Conservation (phyloP, 2,329 filamentous ascomycete species). For the Diaporthe sp. region DNA sequence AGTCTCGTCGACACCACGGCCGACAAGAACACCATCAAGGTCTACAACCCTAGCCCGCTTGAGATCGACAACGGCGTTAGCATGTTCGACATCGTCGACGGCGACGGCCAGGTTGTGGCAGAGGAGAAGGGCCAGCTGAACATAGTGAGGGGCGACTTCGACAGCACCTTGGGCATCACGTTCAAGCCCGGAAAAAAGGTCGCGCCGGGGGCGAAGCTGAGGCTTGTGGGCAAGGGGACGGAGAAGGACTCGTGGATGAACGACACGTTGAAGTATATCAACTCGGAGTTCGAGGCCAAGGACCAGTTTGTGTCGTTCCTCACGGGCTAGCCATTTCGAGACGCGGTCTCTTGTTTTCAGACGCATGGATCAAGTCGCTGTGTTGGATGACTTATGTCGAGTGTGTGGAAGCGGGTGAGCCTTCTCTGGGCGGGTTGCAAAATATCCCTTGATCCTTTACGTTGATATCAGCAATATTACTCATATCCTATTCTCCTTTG, state of each 20-base stretch:
- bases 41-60: constrained; percentile 45
- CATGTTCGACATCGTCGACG: constrained; percentile 45
- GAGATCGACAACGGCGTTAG: constrained; percentile 46
- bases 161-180: constrained; percentile 41
- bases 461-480: background rate
- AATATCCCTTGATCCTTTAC: background rate
- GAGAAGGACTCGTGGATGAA: constrained; percentile 37
- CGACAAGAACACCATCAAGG: constrained; percentile 38
- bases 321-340: background rate
- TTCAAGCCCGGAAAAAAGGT: constrained; percentile 28
- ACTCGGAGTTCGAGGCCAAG: constrained; percentile 22
- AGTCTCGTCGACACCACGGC: constrained; percentile 38
- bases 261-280: constrained; percentile 37
- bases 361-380: background rate
- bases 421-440: background rate
- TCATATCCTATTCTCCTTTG: background rate
- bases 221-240: constrained; percentile 33
- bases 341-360: background rate
- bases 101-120: constrained; percentile 39
- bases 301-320: constrained; percentile 25
- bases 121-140: constrained; percentile 43
- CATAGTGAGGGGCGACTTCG: constrained; percentile 42
- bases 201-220: constrained; percentile 19
- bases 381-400: background rate
- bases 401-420: background rate